Percentiles rank a stretch among this genome's conserved stretches.
Conservation (phyloP, 73 alveolate genomes). For the Breviolum minutum region DNA sequence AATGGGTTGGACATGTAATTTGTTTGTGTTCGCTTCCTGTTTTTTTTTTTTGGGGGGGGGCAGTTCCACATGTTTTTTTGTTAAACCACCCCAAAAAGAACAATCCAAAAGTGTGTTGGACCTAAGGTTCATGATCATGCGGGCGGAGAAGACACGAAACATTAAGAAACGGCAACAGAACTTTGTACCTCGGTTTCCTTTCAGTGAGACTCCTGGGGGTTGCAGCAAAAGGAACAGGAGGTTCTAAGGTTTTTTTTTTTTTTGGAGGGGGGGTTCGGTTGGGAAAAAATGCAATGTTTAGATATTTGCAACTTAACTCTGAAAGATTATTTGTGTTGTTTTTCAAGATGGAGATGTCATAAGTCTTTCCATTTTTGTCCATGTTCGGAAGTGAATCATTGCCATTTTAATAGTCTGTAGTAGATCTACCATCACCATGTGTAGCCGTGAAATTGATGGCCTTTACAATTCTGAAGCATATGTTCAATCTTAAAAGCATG, state of each 20-base stretch:
- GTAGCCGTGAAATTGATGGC: too few species aligned
- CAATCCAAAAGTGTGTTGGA: not conserved
- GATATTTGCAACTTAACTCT: too few species aligned
- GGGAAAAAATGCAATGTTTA: not conserved
- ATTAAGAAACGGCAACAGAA: not conserved
- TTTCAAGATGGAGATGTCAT: too few species aligned
- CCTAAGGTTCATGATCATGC: constrained; percentile 82
- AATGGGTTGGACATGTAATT: not conserved
- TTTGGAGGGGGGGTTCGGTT: too few species aligned
- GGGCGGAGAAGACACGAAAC: constrained; percentile 56
- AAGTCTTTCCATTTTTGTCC: too few species aligned
- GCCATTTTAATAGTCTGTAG: too few species aligned
- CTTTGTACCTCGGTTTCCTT: not conserved
- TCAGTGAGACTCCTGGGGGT: not conserved
- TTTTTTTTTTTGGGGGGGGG: not conserved
- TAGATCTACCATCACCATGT: too few species aligned
- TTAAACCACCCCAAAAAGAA: not conserved
- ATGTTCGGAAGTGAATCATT: too few species aligned
- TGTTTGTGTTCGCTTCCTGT: not conserved
- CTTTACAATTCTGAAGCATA: too few species aligned
- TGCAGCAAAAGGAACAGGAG: not conserved
- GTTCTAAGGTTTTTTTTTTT: too few species aligned
- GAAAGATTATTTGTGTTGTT: too few species aligned
- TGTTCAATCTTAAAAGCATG: too few species aligned
- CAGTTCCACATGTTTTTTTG: not conserved